phyloP scores from a whole-genome alignment of 495 filamentous ascomycete genomes.

The Penicillium atrosanguineum region DNA sequence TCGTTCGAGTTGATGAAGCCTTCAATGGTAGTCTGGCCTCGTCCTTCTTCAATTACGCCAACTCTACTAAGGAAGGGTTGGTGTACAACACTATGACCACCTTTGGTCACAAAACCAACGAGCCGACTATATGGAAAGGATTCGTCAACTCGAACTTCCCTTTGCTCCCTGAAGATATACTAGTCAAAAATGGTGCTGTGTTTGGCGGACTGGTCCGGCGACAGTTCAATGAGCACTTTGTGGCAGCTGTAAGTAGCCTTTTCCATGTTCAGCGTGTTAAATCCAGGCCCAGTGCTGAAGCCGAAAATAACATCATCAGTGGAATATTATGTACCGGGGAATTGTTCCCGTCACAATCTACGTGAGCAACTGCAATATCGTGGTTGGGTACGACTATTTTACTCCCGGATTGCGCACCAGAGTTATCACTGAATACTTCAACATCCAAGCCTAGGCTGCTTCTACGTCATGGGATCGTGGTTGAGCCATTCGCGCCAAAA shows the following conservation, averaged over 20 bases:
- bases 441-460: constrained; percentile 2
- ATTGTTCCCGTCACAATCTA: constrained; percentile 25
- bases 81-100: constrained; percentile 28
- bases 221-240: constrained; percentile 7
- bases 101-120: not conserved
- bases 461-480: not conserved
- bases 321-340: constrained; percentile 26
- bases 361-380: constrained; percentile 18
- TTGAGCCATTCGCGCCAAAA: too few relatives aligned
- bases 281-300: not conserved
- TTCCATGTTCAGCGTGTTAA: too few relatives aligned
- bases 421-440: constrained; percentile 15
- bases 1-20: constrained; percentile 26
- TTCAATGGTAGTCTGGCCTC: constrained; percentile 23
- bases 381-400: constrained; percentile 32
- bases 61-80: constrained; percentile 24
- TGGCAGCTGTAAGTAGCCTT: constrained; percentile 17
- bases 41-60: constrained; percentile 31
- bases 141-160: constrained; percentile 25
- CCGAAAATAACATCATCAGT: constrained; percentile 10
- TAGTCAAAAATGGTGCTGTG: constrained; percentile 16
- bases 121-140: constrained; percentile 13
- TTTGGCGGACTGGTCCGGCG: constrained; percentile 21
- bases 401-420: constrained; percentile 16
- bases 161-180: constrained; percentile 18